A percentile compares a stretch with the other conserved stretches of the same genome.
Conservation (phyloP, 2,329 filamentous ascomycete species). For the Exutisphaerella laricina region DNA sequence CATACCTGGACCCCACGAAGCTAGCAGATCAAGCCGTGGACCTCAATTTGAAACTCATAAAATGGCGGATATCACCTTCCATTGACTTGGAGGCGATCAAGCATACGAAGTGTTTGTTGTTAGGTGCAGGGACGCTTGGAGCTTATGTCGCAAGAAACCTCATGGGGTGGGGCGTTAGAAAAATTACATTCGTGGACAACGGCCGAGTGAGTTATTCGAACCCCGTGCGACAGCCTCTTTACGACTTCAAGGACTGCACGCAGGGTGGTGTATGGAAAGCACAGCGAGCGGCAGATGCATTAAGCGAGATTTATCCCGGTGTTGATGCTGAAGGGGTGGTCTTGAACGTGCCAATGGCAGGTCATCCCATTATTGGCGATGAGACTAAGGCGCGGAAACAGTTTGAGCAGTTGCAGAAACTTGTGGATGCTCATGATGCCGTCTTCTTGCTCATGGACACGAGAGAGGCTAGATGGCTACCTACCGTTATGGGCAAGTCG, state of each 20-base stretch:
- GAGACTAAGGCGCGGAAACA: slow-evolving; percentile 63
- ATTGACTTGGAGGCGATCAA: slow-evolving; percentile 86
- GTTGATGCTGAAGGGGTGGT: slow-evolving; percentile 75
- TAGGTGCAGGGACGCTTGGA: slow-evolving; percentile 88
- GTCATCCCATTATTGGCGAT: slow-evolving; percentile 72
- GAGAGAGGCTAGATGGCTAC: slow-evolving; percentile 88
- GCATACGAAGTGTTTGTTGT: slow-evolving; percentile 77
- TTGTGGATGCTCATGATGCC: slow-evolving; percentile 81
- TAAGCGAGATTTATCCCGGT: slow-evolving; percentile 84
- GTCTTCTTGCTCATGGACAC: slow-evolving; percentile 99
- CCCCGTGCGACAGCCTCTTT: slow-evolving; percentile 89
- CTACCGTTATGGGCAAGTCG: slow-evolving; percentile 92
- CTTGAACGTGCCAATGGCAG: slow-evolving; percentile 89
- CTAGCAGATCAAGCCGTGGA: slow-evolving; percentile 93
- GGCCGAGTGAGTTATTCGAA: slow-evolving; percentile 93
- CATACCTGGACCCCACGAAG: slow-evolving; percentile 85
- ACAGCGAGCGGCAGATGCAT: slow-evolving; percentile 67
- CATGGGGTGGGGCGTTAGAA: slow-evolving; percentile 91
- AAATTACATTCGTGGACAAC: slow-evolving; percentile 95
- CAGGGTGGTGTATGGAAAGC: slow-evolving; percentile 83
- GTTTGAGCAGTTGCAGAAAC: slow-evolving; percentile 64
- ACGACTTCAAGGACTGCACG: slow-evolving; percentile 82
- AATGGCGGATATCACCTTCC: slow-evolving; percentile 90
- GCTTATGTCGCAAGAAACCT: slow-evolving; percentile 89
- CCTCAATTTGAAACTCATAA: slow-evolving; percentile 95